These are phyloP conservation scores for Ogataea populi-albae DNA, from an alignment of 805 yeast genomes.

Conservation along the genomic window DNA sequence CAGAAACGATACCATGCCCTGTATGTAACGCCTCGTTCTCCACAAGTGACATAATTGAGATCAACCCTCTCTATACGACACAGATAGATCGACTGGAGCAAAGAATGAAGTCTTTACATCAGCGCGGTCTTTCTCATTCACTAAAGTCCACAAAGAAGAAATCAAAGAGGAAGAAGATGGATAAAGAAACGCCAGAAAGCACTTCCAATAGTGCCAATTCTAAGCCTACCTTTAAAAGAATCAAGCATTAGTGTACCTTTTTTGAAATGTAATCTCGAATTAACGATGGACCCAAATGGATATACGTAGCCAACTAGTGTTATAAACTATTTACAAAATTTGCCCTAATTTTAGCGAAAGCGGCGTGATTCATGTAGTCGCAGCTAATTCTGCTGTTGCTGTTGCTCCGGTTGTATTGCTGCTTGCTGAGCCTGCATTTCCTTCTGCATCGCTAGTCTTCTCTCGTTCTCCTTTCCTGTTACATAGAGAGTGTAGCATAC, in stretches of 20 bases:
- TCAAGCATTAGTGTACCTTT: too few relatives aligned
- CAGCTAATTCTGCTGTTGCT: conserved; percentile 3
- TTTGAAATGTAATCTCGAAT: too few relatives aligned
- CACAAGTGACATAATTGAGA: conserved; percentile 33
- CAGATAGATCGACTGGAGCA: conserved; percentile 9
- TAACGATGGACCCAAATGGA: too few relatives aligned
- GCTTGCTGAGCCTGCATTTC: conserved; percentile 28
- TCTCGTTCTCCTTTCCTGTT: conserved; percentile 51
- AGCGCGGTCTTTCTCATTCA: conserved; percentile 37
- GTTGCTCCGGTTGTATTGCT: conserved; percentile 20
- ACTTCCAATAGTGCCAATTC: neutral
- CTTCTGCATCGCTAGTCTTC: conserved; percentile 35
- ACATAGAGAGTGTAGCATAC: conserved; percentile 49
- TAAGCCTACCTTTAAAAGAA: too few relatives aligned
- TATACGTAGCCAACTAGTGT: too few relatives aligned
- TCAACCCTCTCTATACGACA: conserved; percentile 19
- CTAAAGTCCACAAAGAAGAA: conserved; percentile 25
- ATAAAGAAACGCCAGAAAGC: neutral
- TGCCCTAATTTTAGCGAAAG: too few relatives aligned
- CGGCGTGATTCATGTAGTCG: too few relatives aligned
- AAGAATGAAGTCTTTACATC: conserved; percentile 17
- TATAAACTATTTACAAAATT: too few relatives aligned
- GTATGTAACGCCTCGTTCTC: conserved; percentile 33
- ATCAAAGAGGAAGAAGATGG: conserved; percentile 2
- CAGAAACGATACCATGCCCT: conserved; percentile 35